Conservation (phyloP, 805 yeast species). For the Yamadazyma scolyti region DNA sequence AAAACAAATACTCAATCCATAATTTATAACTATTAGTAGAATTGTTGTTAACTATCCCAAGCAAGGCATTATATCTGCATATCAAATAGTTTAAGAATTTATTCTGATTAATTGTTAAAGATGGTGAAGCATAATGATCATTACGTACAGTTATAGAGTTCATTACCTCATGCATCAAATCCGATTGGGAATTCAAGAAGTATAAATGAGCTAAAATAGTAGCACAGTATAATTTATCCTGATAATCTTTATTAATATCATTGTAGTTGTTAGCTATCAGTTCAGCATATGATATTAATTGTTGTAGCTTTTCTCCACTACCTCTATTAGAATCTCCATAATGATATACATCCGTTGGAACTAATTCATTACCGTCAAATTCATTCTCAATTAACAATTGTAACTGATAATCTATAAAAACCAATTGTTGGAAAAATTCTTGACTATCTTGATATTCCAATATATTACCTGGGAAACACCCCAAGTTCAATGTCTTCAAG, state of each 20-base stretch:
- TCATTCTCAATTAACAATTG: conserved; percentile 28
- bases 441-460: conserved; percentile 30
- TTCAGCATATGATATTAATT: conserved; percentile 23
- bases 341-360: conserved; percentile 8
- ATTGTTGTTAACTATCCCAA: conserved; percentile 20
- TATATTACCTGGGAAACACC: conserved; percentile 35
- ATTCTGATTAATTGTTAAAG: conserved; percentile 14
- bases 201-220: conserved; percentile 34
- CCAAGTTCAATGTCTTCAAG: conserved; percentile 26
- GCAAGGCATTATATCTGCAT: conserved; percentile 30
- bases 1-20: conserved; percentile 27
- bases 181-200: conserved; percentile 21
- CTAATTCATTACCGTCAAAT: conserved; percentile 21
- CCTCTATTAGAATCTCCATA: conserved; percentile 11
- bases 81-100: conserved; percentile 26
- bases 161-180: conserved; percentile 15
- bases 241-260: conserved; percentile 17
- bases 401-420: conserved; percentile 36
- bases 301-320: conserved; percentile 15
- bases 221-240: conserved; percentile 29
- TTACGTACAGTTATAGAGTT: conserved; percentile 12
- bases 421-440: conserved; percentile 28
- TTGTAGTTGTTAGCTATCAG: conserved; percentile 24
- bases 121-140: conserved; percentile 9
- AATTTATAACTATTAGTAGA: conserved; percentile 12